phyloP scores from a whole-genome alignment of 2,329 filamentous ascomycete genomes.

The Mycosphaerelloides madeirae region DNA sequence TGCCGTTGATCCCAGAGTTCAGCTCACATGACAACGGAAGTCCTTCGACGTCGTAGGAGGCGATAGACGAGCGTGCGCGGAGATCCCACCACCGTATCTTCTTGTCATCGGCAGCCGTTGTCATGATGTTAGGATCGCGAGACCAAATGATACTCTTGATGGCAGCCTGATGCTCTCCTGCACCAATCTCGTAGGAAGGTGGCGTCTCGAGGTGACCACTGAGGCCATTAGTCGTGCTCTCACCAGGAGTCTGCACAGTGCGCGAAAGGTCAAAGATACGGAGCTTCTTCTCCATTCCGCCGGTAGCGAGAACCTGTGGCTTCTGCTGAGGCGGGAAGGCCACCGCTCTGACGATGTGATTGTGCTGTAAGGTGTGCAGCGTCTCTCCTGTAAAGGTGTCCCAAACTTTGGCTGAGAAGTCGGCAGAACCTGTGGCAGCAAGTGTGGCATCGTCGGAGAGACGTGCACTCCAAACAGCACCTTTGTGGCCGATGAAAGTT shows the following conservation, averaged over 20 bases:
- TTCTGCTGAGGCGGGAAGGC: conserved; percentile 67
- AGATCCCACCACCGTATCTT: conserved; percentile 93
- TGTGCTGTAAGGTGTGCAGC: conserved; percentile 79
- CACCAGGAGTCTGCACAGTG: conserved; percentile 22
- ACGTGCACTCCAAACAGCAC: conserved; percentile 93
- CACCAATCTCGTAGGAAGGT: conserved; percentile 79
- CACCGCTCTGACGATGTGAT: conserved; percentile 91
- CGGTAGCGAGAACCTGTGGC: conserved; percentile 77
- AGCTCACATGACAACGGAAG: conserved; percentile 91
- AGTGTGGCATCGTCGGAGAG: conserved; percentile 82
- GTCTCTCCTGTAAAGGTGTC: conserved; percentile 92
- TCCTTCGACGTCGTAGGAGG: conserved; percentile 73
- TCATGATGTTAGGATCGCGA: conserved; percentile 75
- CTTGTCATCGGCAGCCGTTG: conserved; percentile 87
- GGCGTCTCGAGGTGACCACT: conserved; percentile 13
- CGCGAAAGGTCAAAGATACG: conserved; percentile 83
- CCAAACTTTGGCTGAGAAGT: conserved; percentile 92
- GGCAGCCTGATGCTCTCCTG: conserved; percentile 73
- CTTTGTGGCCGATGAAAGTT: conserved; percentile 96
- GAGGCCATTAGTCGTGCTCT: conserved; percentile 12
- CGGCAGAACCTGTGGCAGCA: conserved; percentile 88
- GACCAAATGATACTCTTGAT: conserved; percentile 96
- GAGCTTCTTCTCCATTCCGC: conserved; percentile 93
- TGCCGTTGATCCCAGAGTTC: conserved; percentile 60
- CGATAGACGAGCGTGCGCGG: conserved; percentile 67